Base-by-base conservation (phyloP, 306 rosid species). In the Prunus davidiana region DNA sequence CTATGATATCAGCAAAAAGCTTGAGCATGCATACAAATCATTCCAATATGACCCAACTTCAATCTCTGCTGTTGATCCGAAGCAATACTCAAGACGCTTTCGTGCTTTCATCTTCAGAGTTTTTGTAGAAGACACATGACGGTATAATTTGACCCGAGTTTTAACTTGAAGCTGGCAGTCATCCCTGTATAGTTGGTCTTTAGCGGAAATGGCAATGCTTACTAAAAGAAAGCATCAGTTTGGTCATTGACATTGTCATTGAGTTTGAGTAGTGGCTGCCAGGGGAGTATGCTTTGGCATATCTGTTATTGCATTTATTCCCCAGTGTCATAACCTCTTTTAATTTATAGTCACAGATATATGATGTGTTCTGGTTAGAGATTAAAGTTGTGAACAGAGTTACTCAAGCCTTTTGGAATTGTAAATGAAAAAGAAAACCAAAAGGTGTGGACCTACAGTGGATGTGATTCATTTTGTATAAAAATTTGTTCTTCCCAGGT, bases 1-100 rank as follows among this genome's bases (percentile, higher is more conserved):
- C 83, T 95, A 95, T 75, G 98, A 95, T 58, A 92, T 95, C 64
- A 92, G 96, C 87, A 95, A 95, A 80, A 95, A 86, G 89, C 92
- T 95, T 20, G 99, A 95, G 84, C 99, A 95, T 83, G 99, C 97
- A 2, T 92, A 90, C 91, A 95, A 95, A 80, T 92, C 99, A 32
- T 43, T 95, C 79, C 99, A 95, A 30, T 91, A 84, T 34, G 99
- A 92, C 50, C 83, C 97, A 51, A 87, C 97, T 1, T 83, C 93
- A 46, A 95, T 95, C 78, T 95, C 99, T 7, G 97, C 99, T 5
- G 97, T 95, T 43, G 99, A 95, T 91, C 99, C 99, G 14, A 95
- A 90, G 84, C 97, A 82, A 72, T 95, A 95, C 84, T 90, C 99
- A 0, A 92, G 70, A 82, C 96, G 99, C 4, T 95, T 95, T 80